A percentile compares a stretch with the other conserved stretches of the same genome.
phyloP scores from a whole-genome alignment of 768 basidiomycete genomes.

The Heimioporus sp. region DNA sequence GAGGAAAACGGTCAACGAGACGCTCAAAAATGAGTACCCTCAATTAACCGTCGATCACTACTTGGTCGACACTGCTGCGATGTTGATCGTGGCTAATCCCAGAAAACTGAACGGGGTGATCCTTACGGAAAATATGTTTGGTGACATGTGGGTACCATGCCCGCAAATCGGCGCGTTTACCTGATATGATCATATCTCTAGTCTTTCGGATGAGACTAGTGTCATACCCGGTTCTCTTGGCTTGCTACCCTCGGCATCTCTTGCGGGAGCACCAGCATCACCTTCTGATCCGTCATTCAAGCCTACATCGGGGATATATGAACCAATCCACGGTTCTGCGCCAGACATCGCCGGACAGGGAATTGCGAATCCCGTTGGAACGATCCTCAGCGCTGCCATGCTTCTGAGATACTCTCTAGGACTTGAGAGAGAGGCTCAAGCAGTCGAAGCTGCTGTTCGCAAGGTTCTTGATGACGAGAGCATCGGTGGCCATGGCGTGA shows the following conservation, averaged over 20 bases:
- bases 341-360: slow-evolving; percentile 94
- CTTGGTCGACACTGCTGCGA: slow-evolving; percentile 93
- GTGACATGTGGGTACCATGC: slow-evolving; percentile 78
- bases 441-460: slow-evolving; percentile 88
- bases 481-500: slow-evolving; percentile 69
- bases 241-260: slow-evolving; percentile 92
- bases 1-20: slow-evolving; percentile 90
- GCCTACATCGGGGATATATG: slow-evolving; percentile 86
- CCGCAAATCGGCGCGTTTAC: neutral
- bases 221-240: slow-evolving; percentile 98
- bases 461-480: slow-evolving; percentile 76
- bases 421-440: slow-evolving; percentile 76
- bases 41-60: slow-evolving; percentile 86
- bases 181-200: slow-evolving; percentile 29
- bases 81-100: slow-evolving; percentile 90
- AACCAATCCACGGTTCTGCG: slow-evolving; percentile 95
- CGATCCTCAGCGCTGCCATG: slow-evolving; percentile 92
- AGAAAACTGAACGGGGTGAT: slow-evolving; percentile 93
- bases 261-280: slow-evolving; percentile 80
- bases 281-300: slow-evolving; percentile 58
- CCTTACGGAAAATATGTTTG: slow-evolving; percentile 94
- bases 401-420: slow-evolving; percentile 94
- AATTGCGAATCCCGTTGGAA: slow-evolving; percentile 93
- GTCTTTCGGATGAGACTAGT: slow-evolving; percentile 94
- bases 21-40: slow-evolving; percentile 82